These are phyloP conservation scores for Citrullus mucosospermus DNA, from an alignment of 306 rosid genomes.

Conservation along the genomic window DNA sequence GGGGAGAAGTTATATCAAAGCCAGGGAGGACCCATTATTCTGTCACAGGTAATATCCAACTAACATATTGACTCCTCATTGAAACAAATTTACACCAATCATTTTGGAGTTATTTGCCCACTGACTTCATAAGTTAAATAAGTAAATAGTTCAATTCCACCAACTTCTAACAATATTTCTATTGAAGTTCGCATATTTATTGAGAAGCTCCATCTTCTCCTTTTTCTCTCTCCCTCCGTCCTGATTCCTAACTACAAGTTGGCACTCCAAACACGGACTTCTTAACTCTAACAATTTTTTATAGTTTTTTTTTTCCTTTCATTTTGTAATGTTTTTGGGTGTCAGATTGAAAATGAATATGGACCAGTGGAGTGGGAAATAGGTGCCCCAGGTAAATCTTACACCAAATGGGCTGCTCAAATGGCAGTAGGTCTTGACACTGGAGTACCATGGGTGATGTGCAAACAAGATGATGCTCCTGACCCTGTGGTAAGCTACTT, in stretches of 20 bases:
- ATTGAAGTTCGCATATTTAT: too few relatives aligned
- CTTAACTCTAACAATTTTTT: neutral
- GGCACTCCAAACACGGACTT: too few relatives aligned
- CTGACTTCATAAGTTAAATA: too few relatives aligned
- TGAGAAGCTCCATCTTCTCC: too few relatives aligned
- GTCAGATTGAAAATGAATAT: conserved; percentile 83
- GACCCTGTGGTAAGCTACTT: conserved; percentile 56
- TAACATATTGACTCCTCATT: neutral
- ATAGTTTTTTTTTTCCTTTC: neutral
- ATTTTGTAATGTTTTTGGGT: neutral
- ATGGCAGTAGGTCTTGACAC: conserved; percentile 84
- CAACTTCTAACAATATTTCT: too few relatives aligned
- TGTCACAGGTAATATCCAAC: conserved; percentile 50
- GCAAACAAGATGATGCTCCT: conserved; percentile 97
- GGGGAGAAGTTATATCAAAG: conserved; percentile 59
- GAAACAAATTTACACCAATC: neutral
- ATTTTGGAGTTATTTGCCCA: neutral
- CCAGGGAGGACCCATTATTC: conserved; percentile 87
- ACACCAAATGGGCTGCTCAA: conserved; percentile 71
- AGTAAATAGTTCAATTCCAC: too few relatives aligned
- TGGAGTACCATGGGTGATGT: conserved; percentile 96
- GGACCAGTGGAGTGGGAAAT: conserved; percentile 88
- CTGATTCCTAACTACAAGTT: too few relatives aligned
- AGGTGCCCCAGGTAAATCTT: conserved; percentile 75
- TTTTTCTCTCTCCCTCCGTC: too few relatives aligned